phyloP scores from a whole-genome alignment of 495 filamentous ascomycete species.

The Rhypophila decipiens region DNA sequence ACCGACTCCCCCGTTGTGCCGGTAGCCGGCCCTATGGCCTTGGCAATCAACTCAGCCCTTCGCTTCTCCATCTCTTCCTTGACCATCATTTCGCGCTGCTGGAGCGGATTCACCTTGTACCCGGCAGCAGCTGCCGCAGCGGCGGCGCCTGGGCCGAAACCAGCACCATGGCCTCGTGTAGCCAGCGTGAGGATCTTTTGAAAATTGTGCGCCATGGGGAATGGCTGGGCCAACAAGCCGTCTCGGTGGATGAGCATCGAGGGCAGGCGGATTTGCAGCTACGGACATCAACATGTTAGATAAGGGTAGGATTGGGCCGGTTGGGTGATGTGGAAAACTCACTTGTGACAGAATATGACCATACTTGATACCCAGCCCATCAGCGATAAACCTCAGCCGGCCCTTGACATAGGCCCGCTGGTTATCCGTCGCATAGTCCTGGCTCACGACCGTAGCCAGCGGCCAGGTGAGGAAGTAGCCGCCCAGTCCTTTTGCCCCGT shows the following conservation, averaged over 20 bases:
- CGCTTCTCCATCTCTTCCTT: slow-evolving; percentile 30
- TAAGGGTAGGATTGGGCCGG: neutral
- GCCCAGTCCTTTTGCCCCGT: slow-evolving; percentile 33
- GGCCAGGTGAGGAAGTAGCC: slow-evolving; percentile 35
- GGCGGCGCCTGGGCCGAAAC: no score
- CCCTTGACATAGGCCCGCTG: slow-evolving; percentile 41
- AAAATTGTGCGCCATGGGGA: slow-evolving; percentile 26
- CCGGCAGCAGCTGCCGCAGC: slow-evolving; percentile 11
- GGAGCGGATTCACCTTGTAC: slow-evolving; percentile 27
- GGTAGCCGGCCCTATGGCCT: slow-evolving; percentile 19
- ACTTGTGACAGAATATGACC: slow-evolving; percentile 40
- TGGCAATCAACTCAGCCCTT: slow-evolving; percentile 29
- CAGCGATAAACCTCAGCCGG: slow-evolving; percentile 39
- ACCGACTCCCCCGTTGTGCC: slow-evolving; percentile 7
- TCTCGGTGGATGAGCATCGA: slow-evolving; percentile 49
- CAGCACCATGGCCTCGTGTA: no score
- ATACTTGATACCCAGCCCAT: slow-evolving; percentile 42
- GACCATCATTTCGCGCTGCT: slow-evolving; percentile 34
- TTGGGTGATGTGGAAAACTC: slow-evolving; percentile 13
- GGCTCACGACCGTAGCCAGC: slow-evolving; percentile 21
- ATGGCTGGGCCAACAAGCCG: slow-evolving; percentile 27
- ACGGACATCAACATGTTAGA: neutral
- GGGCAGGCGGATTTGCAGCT: slow-evolving; percentile 42
- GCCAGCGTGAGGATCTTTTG: slow-evolving; percentile 25
- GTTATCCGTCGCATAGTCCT: slow-evolving; percentile 41